Evolutionary conservation across 179 eudicot species (phyloP).

Genomic region (Corrigiola litoralis): DNA sequence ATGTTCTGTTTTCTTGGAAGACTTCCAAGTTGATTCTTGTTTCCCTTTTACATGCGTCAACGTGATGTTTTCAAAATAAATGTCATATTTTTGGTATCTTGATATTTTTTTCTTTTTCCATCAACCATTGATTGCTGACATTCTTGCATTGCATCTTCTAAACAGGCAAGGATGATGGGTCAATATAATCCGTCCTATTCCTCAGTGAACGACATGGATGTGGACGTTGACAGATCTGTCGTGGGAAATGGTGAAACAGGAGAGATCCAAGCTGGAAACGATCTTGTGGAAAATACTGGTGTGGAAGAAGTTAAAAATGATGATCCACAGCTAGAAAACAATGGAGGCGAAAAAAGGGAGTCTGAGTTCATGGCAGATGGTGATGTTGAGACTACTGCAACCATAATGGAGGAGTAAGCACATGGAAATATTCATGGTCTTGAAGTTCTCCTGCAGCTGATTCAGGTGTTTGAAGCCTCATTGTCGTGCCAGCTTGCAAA

Average conservation of each 20-base stretch:
- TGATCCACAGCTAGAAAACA: constrained; percentile 22
- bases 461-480: background rate
- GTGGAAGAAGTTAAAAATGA: constrained; percentile 25
- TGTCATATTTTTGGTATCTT: background rate
- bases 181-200: constrained; percentile 31
- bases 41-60: too few species aligned
- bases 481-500: background rate
- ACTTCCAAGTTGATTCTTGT: too few species aligned
- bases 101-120: background rate
- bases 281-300: constrained; percentile 19
- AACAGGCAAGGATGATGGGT: constrained; percentile 56
- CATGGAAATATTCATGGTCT: background rate
- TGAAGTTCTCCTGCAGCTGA: background rate
- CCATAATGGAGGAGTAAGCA: constrained; percentile 28
- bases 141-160: constrained; percentile 7
- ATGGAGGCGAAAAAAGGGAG: constrained; percentile 14
- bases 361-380: constrained; percentile 22
- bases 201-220: constrained; percentile 27
- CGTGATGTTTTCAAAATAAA: too few species aligned
- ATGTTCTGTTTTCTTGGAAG: too few species aligned
- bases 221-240: constrained; percentile 15
- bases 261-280: constrained; percentile 25
- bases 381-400: constrained; percentile 5
- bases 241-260: constrained; percentile 27
- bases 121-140: background rate